phyloP scores from a whole-genome alignment of 116 monocot species.

The Phalaenopsis hybrid region DNA sequence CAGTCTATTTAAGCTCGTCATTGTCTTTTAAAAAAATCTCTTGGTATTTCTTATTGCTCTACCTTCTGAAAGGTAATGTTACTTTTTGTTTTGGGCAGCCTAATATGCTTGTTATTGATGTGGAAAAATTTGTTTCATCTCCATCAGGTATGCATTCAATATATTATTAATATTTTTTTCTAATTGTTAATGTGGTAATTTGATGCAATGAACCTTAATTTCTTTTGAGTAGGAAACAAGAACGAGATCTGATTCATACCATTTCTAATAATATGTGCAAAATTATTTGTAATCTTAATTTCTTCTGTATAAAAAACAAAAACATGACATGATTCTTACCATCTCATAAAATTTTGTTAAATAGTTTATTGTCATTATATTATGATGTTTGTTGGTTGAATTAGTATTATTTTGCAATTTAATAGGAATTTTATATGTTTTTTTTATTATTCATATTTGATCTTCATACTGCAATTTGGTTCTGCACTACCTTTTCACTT shows the following conservation, averaged over 20 bases:
- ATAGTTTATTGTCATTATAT: neutral
- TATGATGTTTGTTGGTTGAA: no score
- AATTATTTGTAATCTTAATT: neutral
- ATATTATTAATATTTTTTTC: neutral
- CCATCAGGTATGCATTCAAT: slow-evolving; percentile 45
- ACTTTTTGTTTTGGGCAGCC: slow-evolving; percentile 49
- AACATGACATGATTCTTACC: neutral
- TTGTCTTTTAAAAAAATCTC: neutral
- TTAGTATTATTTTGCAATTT: no score
- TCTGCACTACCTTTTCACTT: no score
- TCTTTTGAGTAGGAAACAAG: no score
- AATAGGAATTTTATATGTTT: no score
- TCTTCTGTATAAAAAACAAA: neutral
- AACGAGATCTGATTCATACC: no score
- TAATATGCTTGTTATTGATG: slow-evolving; percentile 88
- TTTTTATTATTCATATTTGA: no score
- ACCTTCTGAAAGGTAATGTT: slow-evolving; percentile 1
- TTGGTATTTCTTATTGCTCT: neutral
- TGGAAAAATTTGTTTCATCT: slow-evolving; percentile 65
- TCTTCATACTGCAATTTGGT: no score
- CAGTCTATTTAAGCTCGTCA: neutral
- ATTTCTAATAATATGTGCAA: neutral
- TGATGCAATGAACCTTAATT: neutral
- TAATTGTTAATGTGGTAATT: neutral
- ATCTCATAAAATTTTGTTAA: neutral